Evolutionary conservation across 2,329 filamentous ascomycete species (phyloP), one percentile per base, ranked within the genome.

Genomic region (Penicillium nordicum): DNA sequence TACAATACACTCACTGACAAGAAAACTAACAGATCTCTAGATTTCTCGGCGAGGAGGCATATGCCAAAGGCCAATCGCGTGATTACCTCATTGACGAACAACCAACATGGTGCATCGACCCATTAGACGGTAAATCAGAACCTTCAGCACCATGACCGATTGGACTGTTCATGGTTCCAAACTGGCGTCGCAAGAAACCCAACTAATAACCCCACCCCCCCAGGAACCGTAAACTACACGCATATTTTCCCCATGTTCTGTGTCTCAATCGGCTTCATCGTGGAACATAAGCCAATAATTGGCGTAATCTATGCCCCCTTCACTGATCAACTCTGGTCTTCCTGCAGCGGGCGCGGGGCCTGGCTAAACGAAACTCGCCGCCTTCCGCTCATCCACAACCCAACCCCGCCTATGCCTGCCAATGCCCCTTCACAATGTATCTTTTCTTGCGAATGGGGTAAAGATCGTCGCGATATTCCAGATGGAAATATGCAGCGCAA

Each of bases 171-270:
- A 27, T 10, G 21, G 18, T 14, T 32, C 21, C 2, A 46, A 45
- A 50, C 7, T n/a, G 47, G 5, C 23, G 14, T 32, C 14, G 9
- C 40, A 23, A 36, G 16, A 45, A 5, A 23, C 27, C 8, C 10
- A 10, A 49, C 21, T 34, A 41, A 47, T 42, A 23, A n/a, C 11
- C 16, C 37, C 16, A 12, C 11, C 18, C 18, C 9, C 18, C 5
- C 42, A 80, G 79, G 81, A 42, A 92, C 89, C 3, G 88, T 92
- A 57, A 92, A 92, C 77, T 92, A 88, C 75, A 89, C 88, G 30
- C 89, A 92, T 71, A 80, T 90, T 6, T 90, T 90, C 68, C 88
- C 88, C 57, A 90, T 90, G 85, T 91, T 89, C 75, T 92, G 89
- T 72, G 86, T 92, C 42, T 89, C 86, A 36, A 90, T 92, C 66